Conservation (phyloP, 441 rosid genomes). For the Corymbia citriodora region DNA sequence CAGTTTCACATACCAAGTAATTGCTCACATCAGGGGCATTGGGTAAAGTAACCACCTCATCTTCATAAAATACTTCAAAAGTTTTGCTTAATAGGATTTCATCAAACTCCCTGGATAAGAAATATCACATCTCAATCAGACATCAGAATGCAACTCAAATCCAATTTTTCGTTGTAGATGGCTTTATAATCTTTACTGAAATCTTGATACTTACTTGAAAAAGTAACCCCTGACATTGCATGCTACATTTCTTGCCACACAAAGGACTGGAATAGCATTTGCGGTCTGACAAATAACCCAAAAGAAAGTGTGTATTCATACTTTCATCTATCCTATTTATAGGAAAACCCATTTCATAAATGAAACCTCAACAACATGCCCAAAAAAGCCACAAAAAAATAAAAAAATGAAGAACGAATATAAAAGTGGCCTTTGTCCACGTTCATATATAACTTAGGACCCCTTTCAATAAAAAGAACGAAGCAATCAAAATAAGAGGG, state of each 20-base stretch:
- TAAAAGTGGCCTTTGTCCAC: background rate
- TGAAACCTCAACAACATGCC: background rate
- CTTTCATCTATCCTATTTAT: background rate
- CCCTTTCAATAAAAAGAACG: background rate
- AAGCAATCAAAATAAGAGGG: background rate
- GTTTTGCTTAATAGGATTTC: constrained; percentile 65
- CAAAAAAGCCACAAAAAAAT: background rate
- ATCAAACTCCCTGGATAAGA: constrained; percentile 79
- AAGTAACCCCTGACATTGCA: constrained; percentile 95
- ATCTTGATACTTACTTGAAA: constrained; percentile 66
- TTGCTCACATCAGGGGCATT: constrained; percentile 89
- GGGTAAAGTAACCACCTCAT: constrained; percentile 69
- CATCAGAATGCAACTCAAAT: background rate
- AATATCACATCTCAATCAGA: background rate
- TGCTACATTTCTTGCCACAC: constrained; percentile 98
- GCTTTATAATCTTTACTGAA: background rate
- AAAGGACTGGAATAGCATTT: constrained; percentile 77
- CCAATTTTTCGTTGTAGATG: background rate
- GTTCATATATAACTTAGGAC: background rate
- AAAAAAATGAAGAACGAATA: background rate
- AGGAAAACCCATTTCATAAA: background rate
- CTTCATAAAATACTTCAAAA: constrained; percentile 78
- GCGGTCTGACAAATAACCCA: constrained; percentile 47
- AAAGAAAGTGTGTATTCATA: background rate
- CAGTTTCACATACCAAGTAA: constrained; percentile 65